phyloP scores from a whole-genome alignment of 306 rosid genomes.

The Dalbergia cochinchinensis region DNA sequence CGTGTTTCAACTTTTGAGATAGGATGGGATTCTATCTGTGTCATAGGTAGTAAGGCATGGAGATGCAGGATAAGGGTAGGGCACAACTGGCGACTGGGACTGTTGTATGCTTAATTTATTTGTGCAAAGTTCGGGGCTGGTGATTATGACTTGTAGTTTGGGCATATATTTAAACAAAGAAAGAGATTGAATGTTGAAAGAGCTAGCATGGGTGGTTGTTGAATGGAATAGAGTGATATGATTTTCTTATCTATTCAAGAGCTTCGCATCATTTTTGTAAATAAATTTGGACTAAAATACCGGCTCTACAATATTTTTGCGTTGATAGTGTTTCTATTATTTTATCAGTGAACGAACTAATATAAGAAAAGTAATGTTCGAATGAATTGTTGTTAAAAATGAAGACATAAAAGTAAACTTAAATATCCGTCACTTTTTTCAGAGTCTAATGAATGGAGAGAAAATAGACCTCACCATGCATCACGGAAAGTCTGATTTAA shows the following conservation, averaged over 20 bases:
- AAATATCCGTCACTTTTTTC: background rate
- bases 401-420: background rate
- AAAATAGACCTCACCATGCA: no score
- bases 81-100: background rate
- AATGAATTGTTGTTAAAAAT: background rate
- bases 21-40: background rate
- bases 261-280: no score
- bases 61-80: background rate
- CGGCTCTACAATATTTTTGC: no score
- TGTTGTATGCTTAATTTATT: background rate
- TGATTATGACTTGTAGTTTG: background rate
- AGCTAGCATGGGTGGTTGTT: background rate
- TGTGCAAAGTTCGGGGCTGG: background rate
- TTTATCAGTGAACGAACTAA: background rate
- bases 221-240: no score
- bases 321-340: no score
- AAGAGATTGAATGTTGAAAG: background rate
- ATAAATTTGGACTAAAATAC: no score
- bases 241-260: no score
- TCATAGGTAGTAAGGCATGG: background rate
- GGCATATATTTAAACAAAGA: background rate
- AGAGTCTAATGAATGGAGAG: background rate
- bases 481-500: background rate
- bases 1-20: background rate
- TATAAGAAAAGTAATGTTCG: background rate